Base-by-base conservation (phyloP, 768 basidiomycete species). In the Infundibulicybe gibba region DNA sequence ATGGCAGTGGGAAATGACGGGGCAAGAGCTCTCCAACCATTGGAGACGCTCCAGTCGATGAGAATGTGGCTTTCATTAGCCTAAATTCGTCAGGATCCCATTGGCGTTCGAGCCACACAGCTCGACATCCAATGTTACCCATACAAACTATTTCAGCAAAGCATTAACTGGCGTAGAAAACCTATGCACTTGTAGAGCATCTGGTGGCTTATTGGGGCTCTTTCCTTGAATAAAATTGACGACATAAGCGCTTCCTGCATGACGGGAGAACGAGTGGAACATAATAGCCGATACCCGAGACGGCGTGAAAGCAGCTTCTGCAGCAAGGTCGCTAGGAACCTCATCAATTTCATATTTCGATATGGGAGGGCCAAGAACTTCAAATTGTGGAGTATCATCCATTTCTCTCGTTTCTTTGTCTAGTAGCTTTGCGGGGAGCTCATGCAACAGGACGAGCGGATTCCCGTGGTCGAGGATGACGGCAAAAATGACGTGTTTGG, bases 81-180 rank as follows among this genome's bases (percentile, higher is more conserved):
- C 69, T 67, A 41, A 68, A 74, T 49, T 66, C 71, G 31, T 78
- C 72, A 16, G 62, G 71, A 43, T 79, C 72, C 71, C 73, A 74
- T 40, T 70, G 65, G 25, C 73, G 71, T 51, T 76, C 72, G 34
- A 80, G 53, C 79, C 80, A 81, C 8, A 81, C 70, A 3, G 74
- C 76, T 32, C 77, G 63, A 5, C 62, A 56, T 3, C 80, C 80
- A 9, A 65, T 71, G 38, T 58, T 64, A 13, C 74, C 73, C 5
- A 75, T 47, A 50, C 69, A 71, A 6, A 67, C 55, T 55, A 25
- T 25, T 31, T 66, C 64, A 14, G 64, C 55, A 9, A 57, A 55
- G 58, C 56, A 39, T 62, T 56, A 25, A 51, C 33, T 14, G 57
- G 54, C 19, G 59, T 65, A 30, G 31, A 33, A 44, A 68, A 64